Percentiles rank a stretch among this genome's conserved stretches.
These are phyloP conservation scores for Geosmithia morbida DNA, from an alignment of 2,329 filamentous ascomycete genomes.

Conservation along the genomic window DNA sequence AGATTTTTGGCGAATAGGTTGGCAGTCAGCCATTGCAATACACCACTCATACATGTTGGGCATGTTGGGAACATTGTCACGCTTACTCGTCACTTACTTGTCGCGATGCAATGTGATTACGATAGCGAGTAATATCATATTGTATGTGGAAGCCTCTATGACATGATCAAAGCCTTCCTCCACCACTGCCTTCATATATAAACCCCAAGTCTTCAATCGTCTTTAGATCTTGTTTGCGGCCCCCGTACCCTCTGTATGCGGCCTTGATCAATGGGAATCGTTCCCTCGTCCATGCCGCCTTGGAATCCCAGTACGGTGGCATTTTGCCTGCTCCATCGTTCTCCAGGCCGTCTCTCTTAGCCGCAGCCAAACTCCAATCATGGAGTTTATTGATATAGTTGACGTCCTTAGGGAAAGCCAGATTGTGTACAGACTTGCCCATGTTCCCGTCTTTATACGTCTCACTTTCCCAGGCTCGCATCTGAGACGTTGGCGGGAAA, in stretches of 20 bases:
- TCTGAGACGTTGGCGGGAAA: conserved; percentile 28
- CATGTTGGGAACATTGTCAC: too few relatives aligned
- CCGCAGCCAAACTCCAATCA: conserved; percentile 27
- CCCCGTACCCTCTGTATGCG: conserved; percentile 6
- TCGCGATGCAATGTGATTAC: too few relatives aligned
- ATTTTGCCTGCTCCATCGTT: background rate
- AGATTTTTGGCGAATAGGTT: conserved; percentile 9
- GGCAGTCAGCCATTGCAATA: background rate
- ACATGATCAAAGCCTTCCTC: too few relatives aligned
- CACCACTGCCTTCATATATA: too few relatives aligned
- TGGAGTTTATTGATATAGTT: conserved; percentile 45
- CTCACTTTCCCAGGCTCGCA: too few relatives aligned
- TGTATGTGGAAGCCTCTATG: too few relatives aligned
- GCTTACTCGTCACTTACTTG: too few relatives aligned
- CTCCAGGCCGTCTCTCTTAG: conserved; percentile 11
- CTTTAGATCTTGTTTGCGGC: too few relatives aligned
- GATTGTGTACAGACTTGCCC: conserved; percentile 22
- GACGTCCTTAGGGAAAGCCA: conserved; percentile 36
- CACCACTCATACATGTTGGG: background rate
- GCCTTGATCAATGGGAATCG: conserved; percentile 24
- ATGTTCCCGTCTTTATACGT: conserved; percentile 24
- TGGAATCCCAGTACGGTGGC: conserved; percentile 23
- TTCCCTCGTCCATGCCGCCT: conserved; percentile 23
- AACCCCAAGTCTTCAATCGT: too few relatives aligned
- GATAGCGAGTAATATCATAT: too few relatives aligned